Conservation (phyloP, 139 green algal genomes). For the Nannochloris sp. region DNA sequence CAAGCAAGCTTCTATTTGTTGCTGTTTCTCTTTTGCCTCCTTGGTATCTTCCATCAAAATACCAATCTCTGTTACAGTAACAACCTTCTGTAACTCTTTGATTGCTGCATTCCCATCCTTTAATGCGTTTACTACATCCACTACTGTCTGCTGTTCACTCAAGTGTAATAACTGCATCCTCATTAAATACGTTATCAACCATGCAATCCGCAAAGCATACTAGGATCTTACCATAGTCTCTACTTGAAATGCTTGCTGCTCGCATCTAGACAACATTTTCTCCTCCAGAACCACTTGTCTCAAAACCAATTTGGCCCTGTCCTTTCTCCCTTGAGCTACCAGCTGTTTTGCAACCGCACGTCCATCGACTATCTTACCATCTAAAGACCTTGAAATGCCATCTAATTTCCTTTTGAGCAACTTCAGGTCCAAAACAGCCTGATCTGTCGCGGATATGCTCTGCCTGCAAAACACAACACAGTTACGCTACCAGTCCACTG, state of each 20-base stretch:
- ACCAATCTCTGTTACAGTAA: conserved; percentile 74
- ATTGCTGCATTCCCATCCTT: conserved; percentile 61
- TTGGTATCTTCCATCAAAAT: conserved; percentile 64
- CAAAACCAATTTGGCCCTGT: conserved; percentile 57
- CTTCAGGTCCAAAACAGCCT: conserved; percentile 63
- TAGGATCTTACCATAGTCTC: conserved; percentile 50
- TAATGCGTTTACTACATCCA: conserved; percentile 56
- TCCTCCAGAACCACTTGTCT: conserved; percentile 65
- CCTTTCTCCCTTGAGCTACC: conserved; percentile 25
- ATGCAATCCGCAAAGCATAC: neutral
- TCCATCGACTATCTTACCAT: conserved; percentile 35
- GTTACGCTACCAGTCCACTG: neutral
- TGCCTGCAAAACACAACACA: neutral
- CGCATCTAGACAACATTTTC: conserved; percentile 36
- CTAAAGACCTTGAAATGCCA: conserved; percentile 23
- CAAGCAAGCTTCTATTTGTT: conserved; percentile 28
- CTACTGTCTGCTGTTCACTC: conserved; percentile 60
- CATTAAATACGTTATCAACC: neutral
- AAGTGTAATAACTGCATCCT: conserved; percentile 60
- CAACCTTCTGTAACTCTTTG: conserved; percentile 58
- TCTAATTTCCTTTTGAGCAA: conserved; percentile 63
- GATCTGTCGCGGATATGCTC: conserved; percentile 61
- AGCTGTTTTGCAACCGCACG: conserved; percentile 32
- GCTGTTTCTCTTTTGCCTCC: conserved; percentile 66
- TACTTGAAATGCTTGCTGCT: conserved; percentile 54